Base-by-base conservation (phyloP, 164 flowering plant genomes). In the Echeveria elegans region DNA sequence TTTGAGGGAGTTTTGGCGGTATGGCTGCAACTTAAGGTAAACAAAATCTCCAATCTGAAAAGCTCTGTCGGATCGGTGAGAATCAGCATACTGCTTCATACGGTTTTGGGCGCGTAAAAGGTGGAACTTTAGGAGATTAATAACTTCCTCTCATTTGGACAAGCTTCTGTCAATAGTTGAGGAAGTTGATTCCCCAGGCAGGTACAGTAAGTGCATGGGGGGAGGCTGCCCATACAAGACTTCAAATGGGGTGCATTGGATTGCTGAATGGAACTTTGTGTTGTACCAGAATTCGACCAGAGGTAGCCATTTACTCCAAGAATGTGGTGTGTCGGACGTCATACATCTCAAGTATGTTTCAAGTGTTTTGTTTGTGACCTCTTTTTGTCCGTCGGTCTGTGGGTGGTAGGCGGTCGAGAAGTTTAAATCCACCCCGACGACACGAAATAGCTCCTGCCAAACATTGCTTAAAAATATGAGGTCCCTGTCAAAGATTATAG, bases 211-310 rank as follows among this genome's bases (percentile, higher is more conserved):
- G 19, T 12, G 12, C 16, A 11, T 41, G 26, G 53, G 15, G 0
- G 67, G 53, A 8, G n/a, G 53, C 5, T 31, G 53, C 1, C 68
- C 23, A 45, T 41, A 66, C 4, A 65, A 18, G 16, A 36, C 53
- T 28, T 66, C 66, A 52, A 28, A 73, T 1, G 65, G 75, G 5
- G 66, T 41, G 31, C 19, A 56, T 5, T 31, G 24, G 0, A 14
- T 56, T 1, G 72, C 7, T 0, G 36, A 21, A 34, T 73, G 66
- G 34, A n/a, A 65, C 14, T 69, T 58, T 29, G 72, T 72, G 26
- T 68, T 72, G 43, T 71, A 68, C 68, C 68, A 68, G 47, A 34
- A n/a, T n/a, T 69, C 66, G 1, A 45, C 72, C 61, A 5, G 43
- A 10, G 72, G 60, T 1, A 73, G 37, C 47, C 66, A 73, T 1